Evolutionary conservation across 768 basidiomycete genomes (phyloP), one percentile per base, ranked within the genome.

Genomic region (Cubamyces sp.): DNA sequence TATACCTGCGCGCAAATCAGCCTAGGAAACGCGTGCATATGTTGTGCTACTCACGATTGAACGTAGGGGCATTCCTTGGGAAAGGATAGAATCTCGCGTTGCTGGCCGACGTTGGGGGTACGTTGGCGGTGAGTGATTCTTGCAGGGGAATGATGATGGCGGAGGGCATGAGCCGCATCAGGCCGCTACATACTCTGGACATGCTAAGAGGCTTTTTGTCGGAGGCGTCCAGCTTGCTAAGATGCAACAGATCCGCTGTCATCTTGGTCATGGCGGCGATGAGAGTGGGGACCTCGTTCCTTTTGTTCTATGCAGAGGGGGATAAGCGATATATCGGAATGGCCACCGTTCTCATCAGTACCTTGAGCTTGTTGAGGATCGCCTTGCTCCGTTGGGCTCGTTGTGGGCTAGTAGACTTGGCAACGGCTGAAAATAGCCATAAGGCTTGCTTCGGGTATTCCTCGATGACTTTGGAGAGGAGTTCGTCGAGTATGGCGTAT

Each of bases 401-500:
- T 41, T 80, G 80, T 0, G 68, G 4, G 62, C 91, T 89, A 34
- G 85, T 92, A 0, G 96, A 97, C 74, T 95, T 92, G 46, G 91
- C 84, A 11, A 93, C 92, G 1, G 93, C 90, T 0, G 87, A 86
- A 70, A 96, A 96, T 8, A 94, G 82, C 97, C 97, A 99, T 26
- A 98, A 77, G 0, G 90, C 88, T 75, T 98, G 97, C 46, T 88
- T 87, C 12, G 97, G 96, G 72, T 94, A 96, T 62, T 86, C 84
- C 56, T 79, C 76, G n/a, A 98, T 81, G 28, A 98, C 91, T 18
- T 72, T 77, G 16, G 78, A 74, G 57, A 98, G 94, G 37, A 98
- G 82, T 49, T 72, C 75, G 2, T 82, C 79, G 21, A 99, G 76
- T 3, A 86, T 74, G 0, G 71, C 74, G 70, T 84, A 88, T 3